Evolutionary conservation across 2,329 filamentous ascomycete genomes (phyloP).

Genomic region (Dactylellina haptotyla): DNA sequence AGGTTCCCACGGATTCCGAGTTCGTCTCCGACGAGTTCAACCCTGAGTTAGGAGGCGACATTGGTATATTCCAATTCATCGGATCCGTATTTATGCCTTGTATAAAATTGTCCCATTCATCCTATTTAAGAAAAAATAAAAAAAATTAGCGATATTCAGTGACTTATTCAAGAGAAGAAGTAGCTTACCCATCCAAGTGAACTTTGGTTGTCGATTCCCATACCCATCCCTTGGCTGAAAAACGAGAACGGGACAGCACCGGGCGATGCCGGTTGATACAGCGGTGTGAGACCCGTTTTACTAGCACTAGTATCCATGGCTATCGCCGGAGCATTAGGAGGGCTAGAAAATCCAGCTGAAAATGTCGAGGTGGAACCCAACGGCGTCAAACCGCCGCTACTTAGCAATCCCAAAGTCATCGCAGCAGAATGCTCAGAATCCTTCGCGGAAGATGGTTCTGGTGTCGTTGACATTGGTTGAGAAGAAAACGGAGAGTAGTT

Average conservation of each 20-base stretch:
- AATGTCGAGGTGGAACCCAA: slow-evolving; percentile 22
- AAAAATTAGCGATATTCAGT: too few relatives aligned
- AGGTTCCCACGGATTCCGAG: slow-evolving; percentile 37
- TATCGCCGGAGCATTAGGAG: slow-evolving; percentile 50
- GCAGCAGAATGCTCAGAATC: slow-evolving; percentile 56
- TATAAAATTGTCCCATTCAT: slow-evolving; percentile 58
- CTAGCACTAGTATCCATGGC: slow-evolving; percentile 51
- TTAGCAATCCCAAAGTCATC: slow-evolving; percentile 55
- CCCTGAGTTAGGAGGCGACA: slow-evolving; percentile 35
- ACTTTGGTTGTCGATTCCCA: slow-evolving; percentile 54
- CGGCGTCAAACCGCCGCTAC: slow-evolving; percentile 38
- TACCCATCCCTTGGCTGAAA: slow-evolving; percentile 50
- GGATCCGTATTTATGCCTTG: slow-evolving; percentile 57
- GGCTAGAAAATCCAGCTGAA: slow-evolving; percentile 46
- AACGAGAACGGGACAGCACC: slow-evolving; percentile 42
- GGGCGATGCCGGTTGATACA: slow-evolving; percentile 48
- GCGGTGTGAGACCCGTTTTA: slow-evolving; percentile 47
- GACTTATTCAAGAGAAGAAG: neutral
- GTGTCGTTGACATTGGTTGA: slow-evolving; percentile 47
- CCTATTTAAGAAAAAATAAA: too few relatives aligned
- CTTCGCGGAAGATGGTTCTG: slow-evolving; percentile 48
- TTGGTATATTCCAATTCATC: slow-evolving; percentile 48
- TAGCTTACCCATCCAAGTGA: slow-evolving; percentile 56
- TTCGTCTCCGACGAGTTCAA: slow-evolving; percentile 20
- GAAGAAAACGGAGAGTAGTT: slow-evolving; percentile 41